phyloP scores from a whole-genome alignment of 2,329 filamentous ascomycete species.

The Coniochaeta sp. region DNA sequence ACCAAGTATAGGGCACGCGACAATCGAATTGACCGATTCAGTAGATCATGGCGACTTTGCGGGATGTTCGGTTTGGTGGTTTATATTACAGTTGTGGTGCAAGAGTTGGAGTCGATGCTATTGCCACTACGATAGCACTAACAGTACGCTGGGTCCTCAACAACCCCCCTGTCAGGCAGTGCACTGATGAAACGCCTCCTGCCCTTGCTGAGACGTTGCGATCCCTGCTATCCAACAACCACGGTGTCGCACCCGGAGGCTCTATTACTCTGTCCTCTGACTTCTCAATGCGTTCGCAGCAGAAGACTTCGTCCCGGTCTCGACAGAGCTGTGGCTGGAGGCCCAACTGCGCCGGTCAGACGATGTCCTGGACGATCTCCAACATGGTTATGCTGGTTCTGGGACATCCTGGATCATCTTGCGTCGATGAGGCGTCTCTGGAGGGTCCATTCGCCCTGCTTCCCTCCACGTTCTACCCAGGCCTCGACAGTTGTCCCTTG shows the following conservation, averaged over 20 bases:
- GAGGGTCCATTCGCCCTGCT: neutral
- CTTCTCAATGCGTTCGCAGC: neutral
- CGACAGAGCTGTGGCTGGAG: neutral
- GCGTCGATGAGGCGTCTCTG: slow-evolving; percentile 12
- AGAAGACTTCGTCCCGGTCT: neutral
- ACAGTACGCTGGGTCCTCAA: neutral
- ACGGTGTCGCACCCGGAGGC: neutral
- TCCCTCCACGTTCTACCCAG: slow-evolving; percentile 7
- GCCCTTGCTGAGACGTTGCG: slow-evolving; percentile 12
- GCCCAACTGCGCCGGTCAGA: neutral
- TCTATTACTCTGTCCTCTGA: neutral
- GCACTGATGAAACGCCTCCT: slow-evolving; percentile 13
- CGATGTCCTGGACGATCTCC: slow-evolving; percentile 7
- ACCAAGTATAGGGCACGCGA: neutral
- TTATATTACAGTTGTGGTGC: neutral
- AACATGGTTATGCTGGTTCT: slow-evolving; percentile 9
- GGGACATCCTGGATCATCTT: slow-evolving; percentile 6
- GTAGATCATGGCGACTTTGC: neutral
- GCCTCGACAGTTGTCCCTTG: neutral
- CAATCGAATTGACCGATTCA: neutral
- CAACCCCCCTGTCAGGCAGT: slow-evolving; percentile 7
- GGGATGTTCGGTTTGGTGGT: neutral
- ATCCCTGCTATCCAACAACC: slow-evolving; percentile 4
- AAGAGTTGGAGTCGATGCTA: neutral
- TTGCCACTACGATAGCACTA: neutral